These are phyloP conservation scores for Fistulina hepatica DNA, from an alignment of 1,284 basidiomycete genomes.

Conservation along the genomic window DNA sequence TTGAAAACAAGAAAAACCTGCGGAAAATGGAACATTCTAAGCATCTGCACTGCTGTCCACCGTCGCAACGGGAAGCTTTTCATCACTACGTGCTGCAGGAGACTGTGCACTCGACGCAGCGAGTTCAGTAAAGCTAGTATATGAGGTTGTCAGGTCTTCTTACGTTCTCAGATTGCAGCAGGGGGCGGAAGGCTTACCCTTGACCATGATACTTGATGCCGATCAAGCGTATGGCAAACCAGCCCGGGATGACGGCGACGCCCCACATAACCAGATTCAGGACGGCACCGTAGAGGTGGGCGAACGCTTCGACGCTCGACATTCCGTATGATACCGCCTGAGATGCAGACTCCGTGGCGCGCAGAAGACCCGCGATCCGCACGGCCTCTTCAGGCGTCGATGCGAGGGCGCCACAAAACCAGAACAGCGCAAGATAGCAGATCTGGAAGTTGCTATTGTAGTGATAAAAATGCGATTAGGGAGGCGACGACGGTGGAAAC, in stretches of 20 bases:
- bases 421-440: conserved; percentile 7
- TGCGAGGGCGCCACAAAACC: conserved; percentile 8
- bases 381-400: conserved; percentile 9
- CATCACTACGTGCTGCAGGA: too few relatives aligned
- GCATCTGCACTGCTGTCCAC: too few relatives aligned
- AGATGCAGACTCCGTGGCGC: conserved; percentile 12
- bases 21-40: too few relatives aligned
- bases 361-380: conserved; percentile 11
- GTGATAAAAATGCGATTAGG: not conserved
- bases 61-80: too few relatives aligned
- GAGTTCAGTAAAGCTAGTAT: too few relatives aligned
- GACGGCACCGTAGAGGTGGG: not conserved
- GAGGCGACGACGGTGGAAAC: conserved; percentile 4
- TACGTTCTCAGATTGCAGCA: too few relatives aligned
- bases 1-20: too few relatives aligned
- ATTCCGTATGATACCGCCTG: conserved; percentile 10
- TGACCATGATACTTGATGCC: conserved; percentile 3
- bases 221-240: conserved; percentile 1
- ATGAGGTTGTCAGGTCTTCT: too few relatives aligned
- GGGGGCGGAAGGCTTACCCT: too few relatives aligned
- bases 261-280: conserved; percentile 6
- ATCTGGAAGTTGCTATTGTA: conserved; percentile 2
- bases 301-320: not conserved
- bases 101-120: too few relatives aligned
- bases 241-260: conserved; percentile 3